phyloP scores from a whole-genome alignment of 2,329 filamentous ascomycete genomes.

The Aspergillus vadensis region DNA sequence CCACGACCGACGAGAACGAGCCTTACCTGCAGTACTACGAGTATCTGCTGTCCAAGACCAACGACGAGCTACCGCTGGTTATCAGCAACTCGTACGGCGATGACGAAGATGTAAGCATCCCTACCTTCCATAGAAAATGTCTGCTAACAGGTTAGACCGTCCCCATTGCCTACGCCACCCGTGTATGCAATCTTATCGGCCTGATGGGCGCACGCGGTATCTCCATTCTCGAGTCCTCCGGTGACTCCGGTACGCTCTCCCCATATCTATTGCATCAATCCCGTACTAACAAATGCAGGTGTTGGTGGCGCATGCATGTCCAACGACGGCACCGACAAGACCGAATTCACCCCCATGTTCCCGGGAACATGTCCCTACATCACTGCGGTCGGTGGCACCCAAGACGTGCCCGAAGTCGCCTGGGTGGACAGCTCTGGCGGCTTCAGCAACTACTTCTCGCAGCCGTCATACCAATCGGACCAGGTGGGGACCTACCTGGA shows the following conservation, averaged over 20 bases:
- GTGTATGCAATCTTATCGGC: constrained; percentile 65
- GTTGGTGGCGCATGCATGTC: constrained; percentile 5
- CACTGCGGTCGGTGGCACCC: constrained; percentile 65
- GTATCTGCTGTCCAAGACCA: constrained; percentile 55
- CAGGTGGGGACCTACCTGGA: constrained; percentile 50
- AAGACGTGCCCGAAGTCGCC: constrained; percentile 51
- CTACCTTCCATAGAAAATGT: background rate
- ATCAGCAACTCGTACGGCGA: constrained; percentile 69
- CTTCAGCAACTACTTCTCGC: constrained; percentile 55
- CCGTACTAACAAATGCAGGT: background rate
- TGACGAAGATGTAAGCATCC: constrained; percentile 50
- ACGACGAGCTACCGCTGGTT: constrained; percentile 59
- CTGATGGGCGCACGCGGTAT: constrained; percentile 69
- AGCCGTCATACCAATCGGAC: constrained; percentile 51
- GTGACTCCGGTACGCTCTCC: constrained; percentile 47
- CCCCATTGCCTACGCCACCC: constrained; percentile 60
- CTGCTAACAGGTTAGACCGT: constrained; percentile 52
- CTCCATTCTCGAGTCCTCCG: constrained; percentile 63
- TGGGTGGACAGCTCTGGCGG: constrained; percentile 51
- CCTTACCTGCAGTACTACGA: constrained; percentile 67
- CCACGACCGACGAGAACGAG: constrained; percentile 59
- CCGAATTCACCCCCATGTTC: constrained; percentile 63
- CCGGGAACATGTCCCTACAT: constrained; percentile 69
- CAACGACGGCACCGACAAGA: constrained; percentile 51
- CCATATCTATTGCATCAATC: background rate